Evolutionary conservation across 177 flowering plant genomes (phyloP), one percentile per base, ranked within the genome.

Genomic region (Vitis hybrid): DNA sequence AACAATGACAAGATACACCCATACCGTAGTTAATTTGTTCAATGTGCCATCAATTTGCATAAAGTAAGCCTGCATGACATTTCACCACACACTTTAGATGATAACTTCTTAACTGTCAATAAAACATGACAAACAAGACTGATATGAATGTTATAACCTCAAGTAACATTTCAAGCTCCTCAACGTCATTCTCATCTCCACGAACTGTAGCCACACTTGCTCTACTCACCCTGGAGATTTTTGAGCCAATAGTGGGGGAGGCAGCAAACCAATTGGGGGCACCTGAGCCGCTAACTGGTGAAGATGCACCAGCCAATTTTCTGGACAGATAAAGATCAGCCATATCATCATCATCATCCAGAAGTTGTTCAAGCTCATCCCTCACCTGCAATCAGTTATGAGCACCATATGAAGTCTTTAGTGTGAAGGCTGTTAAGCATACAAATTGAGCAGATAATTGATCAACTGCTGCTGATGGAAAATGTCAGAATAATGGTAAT

Each of bases 331-430:
- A 93, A 56, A 95, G 95, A 69, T 91, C 98, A 31, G 94, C 94
- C 97, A 93, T 93, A 74, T 95, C 97, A 80, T 95, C 98, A 62
- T 95, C 99, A 64, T 93, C 98, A 76, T 93, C 97, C 72, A 93
- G 81, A 68, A 95, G 89, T 72, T 93, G 99, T 75, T 93, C 99
- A 70, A 95, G 94, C 76, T 93, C 99, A 84, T 93, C 98, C 66
- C 97, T 87, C 48, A 95, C 94, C 98, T 95, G 77, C 62, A 69
- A 67, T 33, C 58, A 63, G 22, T 33, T 31, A 6, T 58, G 22
- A 66, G 16, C 31, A 77, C 21, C 21, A 16, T 15, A 29, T 22
- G 49, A 68, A 10, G 5, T 62, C n/a, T 61, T 31, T 58, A 29
- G 51, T 16, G 48, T 39, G 2, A 39, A 8, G 48, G 18, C 26